Base-by-base conservation (phyloP, 345 rosid genomes). In the Iberis pinnata region DNA sequence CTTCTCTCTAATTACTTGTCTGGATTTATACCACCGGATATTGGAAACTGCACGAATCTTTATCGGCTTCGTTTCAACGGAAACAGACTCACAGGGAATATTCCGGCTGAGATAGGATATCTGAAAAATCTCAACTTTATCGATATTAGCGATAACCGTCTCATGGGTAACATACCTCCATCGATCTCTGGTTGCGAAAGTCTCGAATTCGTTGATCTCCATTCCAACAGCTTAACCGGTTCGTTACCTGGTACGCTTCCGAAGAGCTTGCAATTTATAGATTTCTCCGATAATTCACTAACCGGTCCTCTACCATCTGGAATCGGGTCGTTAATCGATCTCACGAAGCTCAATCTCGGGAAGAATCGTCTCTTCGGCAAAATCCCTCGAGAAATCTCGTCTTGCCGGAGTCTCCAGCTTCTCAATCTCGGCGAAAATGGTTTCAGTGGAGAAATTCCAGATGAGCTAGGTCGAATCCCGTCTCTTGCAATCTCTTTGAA, bases 401-500 rank as follows among this genome's bases (percentile, higher is more conserved):
- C 84, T 8, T 87, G 96, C 57, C 78, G 76, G 43, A 87, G 73
- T 70, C 75, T 90, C 10, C 94, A 84, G 52, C 53, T 82, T 75
- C 75, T 90, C 12, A 74, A 90, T 43, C 76, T 90, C 18, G 95
- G 86, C 3, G 79, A 76, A 32, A 90, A 90, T 49, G 60, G 47
- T 13, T 76, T 90, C 74, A 80, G 74, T 6, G 96, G 96, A 14
- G 79, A 77, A 19, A 81, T 87, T n/a, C 98, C 98, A 0, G 74
- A 73, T 68, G 95, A 82, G 22, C 18, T 90, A 13, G 96, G 95
- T 42, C 78, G 73, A 40, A 70, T 87, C 66, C 74, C 92, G 12
- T 69, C 86, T 1, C 84, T 90, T 10, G 95, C 83, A 49, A 87
- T 90, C 39, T 73, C 96, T 74, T 80, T 90, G 42, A 90, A 90